Conservation (phyloP, 805 yeast genomes). For the Blastobotrys parvus region DNA sequence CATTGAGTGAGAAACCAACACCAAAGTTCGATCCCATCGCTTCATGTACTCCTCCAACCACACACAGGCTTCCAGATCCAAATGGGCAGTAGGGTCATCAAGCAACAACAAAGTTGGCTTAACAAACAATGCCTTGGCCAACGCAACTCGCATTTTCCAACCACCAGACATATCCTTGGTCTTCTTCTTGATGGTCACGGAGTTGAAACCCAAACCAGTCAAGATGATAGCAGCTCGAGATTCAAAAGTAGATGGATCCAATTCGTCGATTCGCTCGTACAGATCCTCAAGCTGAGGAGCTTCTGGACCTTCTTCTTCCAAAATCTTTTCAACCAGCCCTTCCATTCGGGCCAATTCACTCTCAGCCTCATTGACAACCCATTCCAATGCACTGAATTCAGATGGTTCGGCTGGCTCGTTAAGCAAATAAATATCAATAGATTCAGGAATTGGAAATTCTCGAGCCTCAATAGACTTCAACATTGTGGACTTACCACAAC, state of each 20-base stretch:
- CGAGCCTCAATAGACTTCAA: constrained; percentile 89
- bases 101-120: constrained; percentile 90
- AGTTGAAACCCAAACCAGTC: constrained; percentile 94
- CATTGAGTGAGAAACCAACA: constrained; percentile 94
- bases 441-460: constrained; percentile 91
- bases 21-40: constrained; percentile 87
- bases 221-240: constrained; percentile 91
- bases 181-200: constrained; percentile 77
- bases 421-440: constrained; percentile 82
- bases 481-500: constrained; percentile 97
- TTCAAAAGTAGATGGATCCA: constrained; percentile 96
- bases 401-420: constrained; percentile 98
- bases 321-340: constrained; percentile 79
- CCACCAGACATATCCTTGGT: constrained; percentile 99
- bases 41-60: constrained; percentile 98
- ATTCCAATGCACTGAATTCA: constrained; percentile 85
- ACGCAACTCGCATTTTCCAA: constrained; percentile 99
- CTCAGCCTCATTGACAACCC: constrained; percentile 96
- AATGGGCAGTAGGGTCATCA: constrained; percentile 99
- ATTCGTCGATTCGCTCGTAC: constrained; percentile 89
- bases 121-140: constrained; percentile 95
- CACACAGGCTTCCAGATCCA: constrained; percentile 98
- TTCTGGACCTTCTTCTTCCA: constrained; percentile 92
- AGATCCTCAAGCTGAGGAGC: constrained; percentile 73
- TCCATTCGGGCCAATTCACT: constrained; percentile 83